Percentiles rank a stretch among this genome's conserved stretches.
Evolutionary conservation across 78 protist genomes (phyloP).

Genomic region (Isochrysis galbana): DNA sequence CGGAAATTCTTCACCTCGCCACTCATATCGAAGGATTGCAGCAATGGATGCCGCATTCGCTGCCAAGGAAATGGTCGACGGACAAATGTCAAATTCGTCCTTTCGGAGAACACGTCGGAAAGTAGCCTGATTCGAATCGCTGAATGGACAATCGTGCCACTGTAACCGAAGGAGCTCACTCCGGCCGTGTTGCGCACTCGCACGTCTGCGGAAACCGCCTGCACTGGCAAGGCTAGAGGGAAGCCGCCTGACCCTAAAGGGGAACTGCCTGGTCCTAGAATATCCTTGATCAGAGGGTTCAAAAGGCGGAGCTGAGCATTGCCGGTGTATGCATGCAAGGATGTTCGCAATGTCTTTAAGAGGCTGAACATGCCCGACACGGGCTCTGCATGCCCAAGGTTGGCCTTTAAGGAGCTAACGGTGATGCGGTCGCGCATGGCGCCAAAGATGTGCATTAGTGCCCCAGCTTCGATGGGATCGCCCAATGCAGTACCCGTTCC

Average conservation of each 20-base stretch:
- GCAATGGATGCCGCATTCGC: background rate
- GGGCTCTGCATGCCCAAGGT: background rate
- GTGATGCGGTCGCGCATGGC: background rate
- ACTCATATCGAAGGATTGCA: background rate
- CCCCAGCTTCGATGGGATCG: constrained; percentile 50
- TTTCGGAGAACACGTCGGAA: background rate
- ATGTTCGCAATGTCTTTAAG: background rate
- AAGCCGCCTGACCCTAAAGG: too few species aligned
- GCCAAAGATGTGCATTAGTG: constrained; percentile 55
- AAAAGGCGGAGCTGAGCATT: background rate
- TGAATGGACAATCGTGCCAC: constrained; percentile 17
- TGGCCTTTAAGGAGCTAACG: background rate
- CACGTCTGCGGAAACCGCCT: background rate
- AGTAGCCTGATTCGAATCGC: too few species aligned
- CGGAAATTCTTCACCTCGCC: background rate
- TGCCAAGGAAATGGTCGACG: background rate
- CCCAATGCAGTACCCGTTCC: constrained; percentile 63
- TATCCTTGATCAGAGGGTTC: background rate
- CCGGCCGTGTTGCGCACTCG: background rate
- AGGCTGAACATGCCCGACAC: background rate
- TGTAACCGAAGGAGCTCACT: constrained; percentile 7
- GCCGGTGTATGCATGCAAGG: background rate
- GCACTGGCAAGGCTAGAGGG: background rate
- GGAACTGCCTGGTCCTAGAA: too few species aligned
- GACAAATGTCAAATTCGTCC: background rate